Conservation (phyloP, 305 asterid genomes). For the Solanum hybrid region DNA sequence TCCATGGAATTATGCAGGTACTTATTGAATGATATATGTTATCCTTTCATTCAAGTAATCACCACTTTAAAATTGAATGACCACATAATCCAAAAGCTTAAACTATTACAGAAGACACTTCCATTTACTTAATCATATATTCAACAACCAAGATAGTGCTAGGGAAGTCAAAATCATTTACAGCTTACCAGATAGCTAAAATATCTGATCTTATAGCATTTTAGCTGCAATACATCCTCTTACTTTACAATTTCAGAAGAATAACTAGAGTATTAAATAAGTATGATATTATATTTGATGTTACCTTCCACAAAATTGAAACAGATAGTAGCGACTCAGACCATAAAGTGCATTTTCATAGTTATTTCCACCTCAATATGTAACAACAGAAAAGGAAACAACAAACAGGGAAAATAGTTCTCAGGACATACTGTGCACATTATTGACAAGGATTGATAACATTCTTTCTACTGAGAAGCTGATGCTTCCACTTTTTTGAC, state of each 20-base stretch:
- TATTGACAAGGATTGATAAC: conserved; percentile 74
- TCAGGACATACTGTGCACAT: conserved; percentile 74
- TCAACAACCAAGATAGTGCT: not conserved
- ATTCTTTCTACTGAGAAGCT: conserved; percentile 84
- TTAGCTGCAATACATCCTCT: not conserved
- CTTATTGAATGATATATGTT: not conserved
- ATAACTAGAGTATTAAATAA: not conserved
- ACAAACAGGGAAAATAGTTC: conserved; percentile 14
- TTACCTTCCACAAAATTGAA: not conserved
- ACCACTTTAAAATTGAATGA: not conserved
- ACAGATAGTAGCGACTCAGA: not conserved
- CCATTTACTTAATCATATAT: not conserved
- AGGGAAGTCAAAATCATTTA: not conserved
- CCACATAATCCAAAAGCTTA: not conserved
- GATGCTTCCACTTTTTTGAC: conserved; percentile 75
- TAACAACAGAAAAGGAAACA: conserved; percentile 15
- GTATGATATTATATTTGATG: not conserved
- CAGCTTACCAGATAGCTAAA: not conserved
- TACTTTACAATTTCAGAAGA: not conserved
- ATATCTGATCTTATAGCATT: not conserved
- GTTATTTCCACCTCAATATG: not conserved
- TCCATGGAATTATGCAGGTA: not conserved
- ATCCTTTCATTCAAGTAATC: not conserved
- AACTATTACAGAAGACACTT: not conserved
- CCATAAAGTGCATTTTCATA: not conserved